phyloP scores from a whole-genome alignment of 2,329 filamentous ascomycete species.

The Aspergillus sp. region DNA sequence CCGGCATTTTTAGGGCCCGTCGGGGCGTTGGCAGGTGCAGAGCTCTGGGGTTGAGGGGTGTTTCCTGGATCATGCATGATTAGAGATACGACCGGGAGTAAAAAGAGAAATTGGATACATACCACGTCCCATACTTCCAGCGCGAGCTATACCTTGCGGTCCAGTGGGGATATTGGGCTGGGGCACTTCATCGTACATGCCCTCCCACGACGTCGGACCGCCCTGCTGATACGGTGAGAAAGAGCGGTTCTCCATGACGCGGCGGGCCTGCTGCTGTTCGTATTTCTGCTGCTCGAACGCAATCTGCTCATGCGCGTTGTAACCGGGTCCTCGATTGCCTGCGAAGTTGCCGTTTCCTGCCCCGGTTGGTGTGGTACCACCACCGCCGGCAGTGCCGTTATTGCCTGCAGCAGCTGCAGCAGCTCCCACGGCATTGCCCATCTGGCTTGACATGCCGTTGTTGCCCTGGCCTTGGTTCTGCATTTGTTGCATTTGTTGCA shows the following conservation, averaged over 20 bases:
- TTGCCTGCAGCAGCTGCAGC: constrained; percentile 8
- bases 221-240: constrained; percentile 44
- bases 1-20: constrained; percentile 95
- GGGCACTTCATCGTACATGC: constrained; percentile 95
- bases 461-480: constrained; percentile 36
- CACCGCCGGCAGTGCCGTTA: constrained; percentile 29
- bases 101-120: constrained; percentile 22
- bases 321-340: constrained; percentile 44
- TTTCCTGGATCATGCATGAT: constrained; percentile 21
- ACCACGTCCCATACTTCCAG: constrained; percentile 34
- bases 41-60: constrained; percentile 39
- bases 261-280: constrained; percentile 58
- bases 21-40: constrained; percentile 71
- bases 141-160: constrained; percentile 41
- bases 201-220: constrained; percentile 84
- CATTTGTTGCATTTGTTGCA: constrained; percentile 59
- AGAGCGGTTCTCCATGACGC: constrained; percentile 37
- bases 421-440: constrained; percentile 17
- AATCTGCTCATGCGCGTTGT: constrained; percentile 64
- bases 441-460: constrained; percentile 29
- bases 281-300: constrained; percentile 73
- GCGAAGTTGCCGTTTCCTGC: constrained; percentile 37
- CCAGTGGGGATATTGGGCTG: constrained; percentile 60
- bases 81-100: constrained; percentile 10
- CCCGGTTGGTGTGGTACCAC: constrained; percentile 41